Base-by-base conservation (phyloP, 805 yeast genomes). In the Sugiyamaella boreocaroliniensis region DNA sequence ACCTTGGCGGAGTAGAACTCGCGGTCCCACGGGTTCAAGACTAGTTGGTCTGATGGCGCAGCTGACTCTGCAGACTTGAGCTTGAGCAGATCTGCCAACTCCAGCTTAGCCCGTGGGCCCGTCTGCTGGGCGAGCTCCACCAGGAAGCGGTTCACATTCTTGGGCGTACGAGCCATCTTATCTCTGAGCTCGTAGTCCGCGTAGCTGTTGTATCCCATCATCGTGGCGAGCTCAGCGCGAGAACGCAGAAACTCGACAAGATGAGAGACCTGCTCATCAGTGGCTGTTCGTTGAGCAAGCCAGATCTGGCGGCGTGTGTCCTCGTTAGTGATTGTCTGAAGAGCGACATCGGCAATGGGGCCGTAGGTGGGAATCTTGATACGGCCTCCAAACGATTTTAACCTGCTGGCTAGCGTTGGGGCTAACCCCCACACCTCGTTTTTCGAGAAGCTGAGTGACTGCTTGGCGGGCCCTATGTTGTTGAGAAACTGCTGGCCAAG, bases 11-110 rank as follows among this genome's bases (percentile, higher is more conserved):
- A 63, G 55, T 70, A 76, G 63, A 78, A 90, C 57, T 89, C 96
- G 55, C 96, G 77, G 67, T 93, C 98, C 98, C 98, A 93, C 1
- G 97, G 97, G 55, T 81, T 78, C 32, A 89, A 57, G 45, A 40
- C 75, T 4, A 12, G 12, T 16, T 15, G 29, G 11, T 32, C 37
- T 14, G 37, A 4, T 10, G 37, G 12, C 11, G 68, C 66, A 4
- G 26, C 14, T 3, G 52, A 40, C 15, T 69, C 70, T 52, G 70
- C 74, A 29, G 68, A 58, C 10, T 47, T 58, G 56, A 56, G 52
- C 53, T 57, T 52, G 22, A 61, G 51, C n/a, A 68, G 69, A 18
- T 63, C 63, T 29, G 65, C 59, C 10, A 89, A 62, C 67, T 92
- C 97, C 4, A 69, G 61, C 4, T 74, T 66, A 0, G 93, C 86